A percentile compares a stretch with the other conserved stretches of the same genome.
phyloP scores from a whole-genome alignment of 169 alveolate species.

The Plasmodium gaboni region DNA sequence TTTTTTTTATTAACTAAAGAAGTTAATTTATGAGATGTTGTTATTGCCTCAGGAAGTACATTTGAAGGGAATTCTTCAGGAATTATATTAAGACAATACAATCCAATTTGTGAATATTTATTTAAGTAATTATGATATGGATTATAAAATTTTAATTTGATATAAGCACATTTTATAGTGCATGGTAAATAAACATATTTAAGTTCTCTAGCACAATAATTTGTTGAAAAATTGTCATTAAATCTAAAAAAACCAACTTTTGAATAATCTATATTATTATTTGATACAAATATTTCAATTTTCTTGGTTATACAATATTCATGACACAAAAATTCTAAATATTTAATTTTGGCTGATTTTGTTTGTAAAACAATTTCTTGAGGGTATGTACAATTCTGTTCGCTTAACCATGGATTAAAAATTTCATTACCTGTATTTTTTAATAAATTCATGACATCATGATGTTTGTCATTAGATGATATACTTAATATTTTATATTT shows the following conservation, averaged over 20 bases:
- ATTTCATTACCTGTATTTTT: conserved; percentile 50
- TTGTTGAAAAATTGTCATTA: conserved; percentile 71
- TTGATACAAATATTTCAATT: conserved; percentile 74
- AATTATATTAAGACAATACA: conserved; percentile 62
- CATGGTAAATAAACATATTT: conserved; percentile 76
- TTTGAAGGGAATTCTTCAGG: conserved; percentile 60
- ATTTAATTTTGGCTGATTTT: conserved; percentile 66
- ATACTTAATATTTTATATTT: conserved; percentile 60
- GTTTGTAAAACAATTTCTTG: conserved; percentile 71
- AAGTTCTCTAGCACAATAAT: conserved; percentile 76
- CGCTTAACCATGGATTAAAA: conserved; percentile 72
- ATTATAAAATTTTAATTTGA: conserved; percentile 51
- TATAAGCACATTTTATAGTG: conserved; percentile 67
- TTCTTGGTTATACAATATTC: conserved; percentile 69
- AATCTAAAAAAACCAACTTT: conserved; percentile 75
- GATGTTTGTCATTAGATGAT: conserved; percentile 75
- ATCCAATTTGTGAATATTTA: conserved; percentile 61
- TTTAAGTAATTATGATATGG: conserved; percentile 61
- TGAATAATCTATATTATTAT: conserved; percentile 55
- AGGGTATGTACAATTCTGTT: conserved; percentile 60
- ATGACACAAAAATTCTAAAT: conserved; percentile 72
- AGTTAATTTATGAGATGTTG: conserved; percentile 47
- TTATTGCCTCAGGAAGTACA: conserved; percentile 20
- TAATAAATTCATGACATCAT: conserved; percentile 45
- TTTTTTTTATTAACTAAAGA: conserved; percentile 27